Evolutionary conservation across 163 green algal species (phyloP).

Genomic region (Picocystis sp.): DNA sequence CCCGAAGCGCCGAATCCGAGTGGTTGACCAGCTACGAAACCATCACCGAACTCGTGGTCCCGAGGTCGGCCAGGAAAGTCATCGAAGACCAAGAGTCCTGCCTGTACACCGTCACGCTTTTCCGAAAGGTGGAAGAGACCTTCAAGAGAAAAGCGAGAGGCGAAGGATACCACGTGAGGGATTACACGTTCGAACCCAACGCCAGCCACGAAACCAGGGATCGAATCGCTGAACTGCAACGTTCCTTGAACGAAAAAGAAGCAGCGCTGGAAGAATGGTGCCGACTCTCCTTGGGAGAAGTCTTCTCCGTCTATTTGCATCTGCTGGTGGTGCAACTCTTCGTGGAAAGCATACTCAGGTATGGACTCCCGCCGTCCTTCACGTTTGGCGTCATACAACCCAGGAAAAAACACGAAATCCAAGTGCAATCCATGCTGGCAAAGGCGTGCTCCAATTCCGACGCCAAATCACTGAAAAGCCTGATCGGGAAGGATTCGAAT

Average conservation of each 20-base stretch:
- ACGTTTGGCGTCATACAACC: too few relatives aligned
- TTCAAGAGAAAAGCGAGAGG: slow-evolving; percentile 72
- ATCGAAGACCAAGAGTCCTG: slow-evolving; percentile 78
- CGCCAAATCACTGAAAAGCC: too few relatives aligned
- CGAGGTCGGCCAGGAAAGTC: slow-evolving; percentile 49
- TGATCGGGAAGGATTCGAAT: too few relatives aligned
- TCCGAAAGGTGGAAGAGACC: slow-evolving; percentile 68
- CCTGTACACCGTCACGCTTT: slow-evolving; percentile 72
- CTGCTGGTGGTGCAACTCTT: slow-evolving; percentile 82
- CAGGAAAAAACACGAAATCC: too few relatives aligned
- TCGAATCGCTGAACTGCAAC: background rate
- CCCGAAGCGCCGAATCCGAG: slow-evolving; percentile 56
- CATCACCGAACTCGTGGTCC: slow-evolving; percentile 76
- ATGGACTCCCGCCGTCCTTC: slow-evolving; percentile 54
- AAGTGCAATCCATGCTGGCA: too few relatives aligned
- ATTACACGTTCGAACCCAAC: slow-evolving; percentile 32
- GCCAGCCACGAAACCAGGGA: slow-evolving; percentile 3
- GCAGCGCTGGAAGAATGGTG: slow-evolving; percentile 60
- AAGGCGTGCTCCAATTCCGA: too few relatives aligned
- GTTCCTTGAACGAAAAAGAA: slow-evolving; percentile 37
- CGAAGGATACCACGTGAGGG: slow-evolving; percentile 75
- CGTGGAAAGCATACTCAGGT: slow-evolving; percentile 90
- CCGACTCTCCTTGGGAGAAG: slow-evolving; percentile 67
- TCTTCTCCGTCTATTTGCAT: slow-evolving; percentile 45
- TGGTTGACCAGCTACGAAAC: slow-evolving; percentile 73